phyloP scores from a whole-genome alignment of 2,329 filamentous ascomycete species.

The Thelonectria blattea region DNA sequence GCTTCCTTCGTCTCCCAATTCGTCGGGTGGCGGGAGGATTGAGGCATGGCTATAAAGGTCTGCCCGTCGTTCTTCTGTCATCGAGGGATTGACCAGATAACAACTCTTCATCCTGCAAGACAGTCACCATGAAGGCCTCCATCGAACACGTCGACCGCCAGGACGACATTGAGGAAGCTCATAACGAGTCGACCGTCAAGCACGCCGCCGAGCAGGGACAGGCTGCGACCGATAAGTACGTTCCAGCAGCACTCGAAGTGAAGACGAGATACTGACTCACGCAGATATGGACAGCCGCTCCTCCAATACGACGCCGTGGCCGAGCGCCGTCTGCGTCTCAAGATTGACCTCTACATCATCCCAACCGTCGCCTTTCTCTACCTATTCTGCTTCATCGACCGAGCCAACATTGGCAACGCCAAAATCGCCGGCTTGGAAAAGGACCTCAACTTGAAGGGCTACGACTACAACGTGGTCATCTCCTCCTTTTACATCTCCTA shows the following conservation, averaged over 20 bases:
- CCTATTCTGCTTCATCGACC: constrained; percentile 5
- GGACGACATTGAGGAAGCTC: not conserved
- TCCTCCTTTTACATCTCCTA: constrained; percentile 69
- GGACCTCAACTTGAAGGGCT: constrained; percentile 54
- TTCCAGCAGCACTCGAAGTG: too few relatives aligned
- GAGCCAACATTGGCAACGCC: constrained; percentile 52
- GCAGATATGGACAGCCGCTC: not conserved
- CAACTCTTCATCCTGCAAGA: not conserved
- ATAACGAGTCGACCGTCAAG: not conserved
- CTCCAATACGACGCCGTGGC: constrained; percentile 28
- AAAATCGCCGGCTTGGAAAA: constrained; percentile 61
- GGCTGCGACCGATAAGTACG: not conserved
- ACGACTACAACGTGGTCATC: constrained; percentile 66
- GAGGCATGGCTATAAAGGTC: too few relatives aligned
- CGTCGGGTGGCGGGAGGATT: too few relatives aligned
- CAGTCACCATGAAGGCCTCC: not conserved
- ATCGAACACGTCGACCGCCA: not conserved
- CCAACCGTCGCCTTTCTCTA: constrained; percentile 56
- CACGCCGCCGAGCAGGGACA: not conserved
- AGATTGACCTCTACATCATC: constrained; percentile 69
- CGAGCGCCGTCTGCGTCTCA: constrained; percentile 61
- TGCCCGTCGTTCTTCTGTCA: too few relatives aligned
- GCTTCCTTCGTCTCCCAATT: too few relatives aligned
- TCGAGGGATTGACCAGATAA: not conserved
- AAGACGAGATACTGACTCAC: not conserved